phyloP scores from a whole-genome alignment of 371 early-diverging fungal species.

The Vairimorpha apis region DNA sequence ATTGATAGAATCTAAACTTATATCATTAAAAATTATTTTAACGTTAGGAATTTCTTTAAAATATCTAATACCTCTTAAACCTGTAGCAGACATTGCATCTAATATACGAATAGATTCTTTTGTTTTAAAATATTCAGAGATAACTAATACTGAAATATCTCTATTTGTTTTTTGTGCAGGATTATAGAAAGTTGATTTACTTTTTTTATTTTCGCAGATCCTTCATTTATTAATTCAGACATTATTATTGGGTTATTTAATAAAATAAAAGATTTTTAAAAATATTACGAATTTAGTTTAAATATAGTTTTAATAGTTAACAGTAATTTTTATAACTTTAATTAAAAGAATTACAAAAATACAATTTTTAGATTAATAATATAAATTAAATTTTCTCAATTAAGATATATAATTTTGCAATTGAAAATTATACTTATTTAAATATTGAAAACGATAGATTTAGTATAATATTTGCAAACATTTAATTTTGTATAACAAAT shows the following conservation, averaged over 20 bases:
- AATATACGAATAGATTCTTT: conserved; percentile 69
- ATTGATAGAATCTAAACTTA: conserved; percentile 77
- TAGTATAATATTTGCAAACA: no score
- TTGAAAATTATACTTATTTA: no score
- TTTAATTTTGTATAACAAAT: no score
- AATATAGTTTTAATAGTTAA: no score
- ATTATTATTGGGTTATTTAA: neutral
- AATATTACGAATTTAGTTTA: no score
- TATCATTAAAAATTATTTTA: conserved; percentile 82
- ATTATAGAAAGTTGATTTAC: conserved; percentile 83
- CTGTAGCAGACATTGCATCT: conserved; percentile 94
- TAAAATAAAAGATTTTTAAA: no score
- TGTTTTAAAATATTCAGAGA: conserved; percentile 53
- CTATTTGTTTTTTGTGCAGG: conserved; percentile 93
- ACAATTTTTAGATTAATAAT: no score
- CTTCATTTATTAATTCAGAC: conserved; percentile 32
- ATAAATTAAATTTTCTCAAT: neutral
- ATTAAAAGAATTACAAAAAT: no score
- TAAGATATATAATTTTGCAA: neutral
- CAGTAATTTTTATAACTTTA: no score
- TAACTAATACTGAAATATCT: conserved; percentile 67
- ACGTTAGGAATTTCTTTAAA: conserved; percentile 81
- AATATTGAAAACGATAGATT: no score
- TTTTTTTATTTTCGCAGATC: conserved; percentile 35
- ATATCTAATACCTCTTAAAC: conserved; percentile 91